A percentile compares a stretch with the other conserved stretches of the same genome.
Evolutionary conservation across 192 early-diverging fungal species (phyloP).

Genomic region (Gonapodya prolifera): DNA sequence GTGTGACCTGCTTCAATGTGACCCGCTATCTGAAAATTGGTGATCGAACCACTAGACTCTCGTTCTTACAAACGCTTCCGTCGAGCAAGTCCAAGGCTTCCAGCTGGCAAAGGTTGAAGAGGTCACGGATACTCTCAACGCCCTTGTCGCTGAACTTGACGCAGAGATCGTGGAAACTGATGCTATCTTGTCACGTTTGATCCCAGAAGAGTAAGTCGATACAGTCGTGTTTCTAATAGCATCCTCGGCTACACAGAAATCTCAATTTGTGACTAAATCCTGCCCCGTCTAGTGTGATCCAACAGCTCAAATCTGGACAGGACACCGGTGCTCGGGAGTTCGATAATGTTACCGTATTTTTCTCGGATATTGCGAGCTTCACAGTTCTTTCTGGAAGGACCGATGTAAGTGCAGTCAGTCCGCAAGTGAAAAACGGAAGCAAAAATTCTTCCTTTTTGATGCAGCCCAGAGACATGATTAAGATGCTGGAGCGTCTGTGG

Average conservation of each 20-base stretch:
- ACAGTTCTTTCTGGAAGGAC: neutral
- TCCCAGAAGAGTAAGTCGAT: conserved; percentile 3
- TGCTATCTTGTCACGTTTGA: neutral
- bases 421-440: neutral
- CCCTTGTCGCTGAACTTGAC: conserved; percentile 7
- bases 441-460: neutral
- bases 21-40: neutral
- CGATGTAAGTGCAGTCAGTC: neutral
- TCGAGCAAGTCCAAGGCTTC: conserved; percentile 23
- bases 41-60: conserved; percentile 11
- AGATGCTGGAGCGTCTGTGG: conserved; percentile 27
- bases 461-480: conserved; percentile 28
- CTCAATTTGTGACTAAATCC: neutral
- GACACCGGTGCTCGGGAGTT: neutral
- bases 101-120: conserved; percentile 8
- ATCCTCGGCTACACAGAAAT: neutral
- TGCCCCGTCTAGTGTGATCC: neutral
- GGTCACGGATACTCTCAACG: conserved; percentile 15
- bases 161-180: neutral
- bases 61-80: conserved; percentile 23
- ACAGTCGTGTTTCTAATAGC: neutral
- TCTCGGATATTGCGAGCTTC: neutral
- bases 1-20: neutral
- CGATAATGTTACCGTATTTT: neutral
- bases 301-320: neutral